Evolutionary conservation across 2,329 filamentous ascomycete genomes (phyloP).

Genomic region (Fusarium xyrophilum): DNA sequence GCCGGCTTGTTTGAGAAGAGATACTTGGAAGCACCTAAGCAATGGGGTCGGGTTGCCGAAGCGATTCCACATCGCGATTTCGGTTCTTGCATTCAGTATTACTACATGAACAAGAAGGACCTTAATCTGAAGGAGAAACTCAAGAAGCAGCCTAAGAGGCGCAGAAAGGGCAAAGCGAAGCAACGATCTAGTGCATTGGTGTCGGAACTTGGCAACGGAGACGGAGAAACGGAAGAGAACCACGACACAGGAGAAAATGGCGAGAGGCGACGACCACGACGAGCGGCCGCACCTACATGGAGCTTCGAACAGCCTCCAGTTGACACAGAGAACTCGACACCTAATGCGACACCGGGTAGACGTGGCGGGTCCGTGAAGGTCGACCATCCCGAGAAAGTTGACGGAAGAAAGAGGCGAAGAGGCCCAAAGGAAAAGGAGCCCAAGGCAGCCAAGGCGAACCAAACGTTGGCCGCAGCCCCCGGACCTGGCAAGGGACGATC

Average conservation of each 20-base stretch:
- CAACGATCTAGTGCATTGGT: slow-evolving; percentile 69
- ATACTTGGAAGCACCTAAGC: slow-evolving; percentile 79
- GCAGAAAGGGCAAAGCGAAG: slow-evolving; percentile 65
- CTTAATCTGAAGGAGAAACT: slow-evolving; percentile 79
- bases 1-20: slow-evolving; percentile 73
- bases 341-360: slow-evolving; percentile 63
- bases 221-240: slow-evolving; percentile 63
- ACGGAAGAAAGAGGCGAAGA: slow-evolving; percentile 50
- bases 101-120: slow-evolving; percentile 80
- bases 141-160: slow-evolving; percentile 66
- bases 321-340: slow-evolving; percentile 67
- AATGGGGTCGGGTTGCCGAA: slow-evolving; percentile 80
- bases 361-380: slow-evolving; percentile 55
- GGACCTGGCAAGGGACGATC: slow-evolving; percentile 57
- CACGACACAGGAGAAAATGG: slow-evolving; percentile 65
- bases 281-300: slow-evolving; percentile 75
- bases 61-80: slow-evolving; percentile 72
- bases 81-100: slow-evolving; percentile 83
- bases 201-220: slow-evolving; percentile 68
- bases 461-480: slow-evolving; percentile 57
- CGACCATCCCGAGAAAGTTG: slow-evolving; percentile 56
- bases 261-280: slow-evolving; percentile 66
- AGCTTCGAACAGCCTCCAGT: slow-evolving; percentile 65
- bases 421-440: slow-evolving; percentile 51
- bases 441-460: slow-evolving; percentile 51